Evolutionary conservation across 306 rosid species (phyloP).

Genomic region (Cicer cuneatum): DNA sequence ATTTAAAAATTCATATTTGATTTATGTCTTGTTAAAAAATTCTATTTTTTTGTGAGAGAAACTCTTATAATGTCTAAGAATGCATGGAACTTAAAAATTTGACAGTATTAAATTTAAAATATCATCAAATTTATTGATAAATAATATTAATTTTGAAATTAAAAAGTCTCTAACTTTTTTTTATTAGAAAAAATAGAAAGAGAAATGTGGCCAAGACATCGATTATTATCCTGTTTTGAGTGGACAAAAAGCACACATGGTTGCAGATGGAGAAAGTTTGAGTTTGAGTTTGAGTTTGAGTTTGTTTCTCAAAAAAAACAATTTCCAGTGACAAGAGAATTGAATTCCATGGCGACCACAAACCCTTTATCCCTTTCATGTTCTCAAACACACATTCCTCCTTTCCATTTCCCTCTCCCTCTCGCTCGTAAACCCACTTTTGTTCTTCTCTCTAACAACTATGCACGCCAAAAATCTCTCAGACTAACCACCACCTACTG

Average conservation of each 20-base stretch:
- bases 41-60: no score
- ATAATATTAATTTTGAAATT: no score
- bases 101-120: no score
- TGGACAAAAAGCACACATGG: neutral
- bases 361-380: slow-evolving; percentile 15
- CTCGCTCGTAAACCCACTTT: slow-evolving; percentile 32
- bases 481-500: slow-evolving; percentile 43
- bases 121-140: no score
- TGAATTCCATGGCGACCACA: slow-evolving; percentile 19
- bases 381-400: slow-evolving; percentile 39
- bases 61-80: no score
- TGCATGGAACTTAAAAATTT: no score
- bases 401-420: neutral
- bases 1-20: no score
- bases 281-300: neutral
- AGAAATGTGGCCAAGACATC: neutral
- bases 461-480: slow-evolving; percentile 34
- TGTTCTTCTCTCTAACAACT: slow-evolving; percentile 24
- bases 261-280: neutral
- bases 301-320: slow-evolving; percentile 11
- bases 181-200: no score
- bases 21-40: no score
- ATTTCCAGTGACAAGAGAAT: neutral
- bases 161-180: no score
- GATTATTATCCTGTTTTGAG: neutral